phyloP scores from a whole-genome alignment of 768 basidiomycete species.

The Lenzites betulinus region DNA sequence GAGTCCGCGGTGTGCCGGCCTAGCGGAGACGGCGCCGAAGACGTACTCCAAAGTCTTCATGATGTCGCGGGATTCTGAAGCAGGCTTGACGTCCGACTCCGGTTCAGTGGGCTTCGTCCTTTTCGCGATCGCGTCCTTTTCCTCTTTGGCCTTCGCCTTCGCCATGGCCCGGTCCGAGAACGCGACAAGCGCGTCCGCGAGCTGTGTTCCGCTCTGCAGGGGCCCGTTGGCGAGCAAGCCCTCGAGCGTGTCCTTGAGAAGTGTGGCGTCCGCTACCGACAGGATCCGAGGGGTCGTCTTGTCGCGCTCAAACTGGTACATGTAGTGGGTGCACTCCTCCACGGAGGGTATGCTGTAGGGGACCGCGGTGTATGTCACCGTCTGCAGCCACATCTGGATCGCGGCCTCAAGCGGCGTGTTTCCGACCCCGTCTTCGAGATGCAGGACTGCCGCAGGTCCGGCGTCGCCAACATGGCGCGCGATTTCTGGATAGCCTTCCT shows the following conservation, averaged over 20 bases:
- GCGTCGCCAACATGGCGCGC: slow-evolving; percentile 41
- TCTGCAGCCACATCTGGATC: slow-evolving; percentile 19
- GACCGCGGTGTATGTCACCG: background rate
- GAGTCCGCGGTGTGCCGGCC: slow-evolving; percentile 13
- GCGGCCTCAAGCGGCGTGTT: slow-evolving; percentile 34
- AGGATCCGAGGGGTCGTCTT: background rate
- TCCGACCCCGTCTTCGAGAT: slow-evolving; percentile 48
- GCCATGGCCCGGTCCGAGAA: slow-evolving; percentile 23
- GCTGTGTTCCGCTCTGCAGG: slow-evolving; percentile 24
- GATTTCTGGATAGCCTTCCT: slow-evolving; percentile 37
- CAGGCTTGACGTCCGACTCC: background rate
- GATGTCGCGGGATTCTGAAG: background rate
- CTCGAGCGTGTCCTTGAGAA: slow-evolving; percentile 16
- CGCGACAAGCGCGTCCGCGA: slow-evolving; percentile 20
- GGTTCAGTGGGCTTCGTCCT: background rate
- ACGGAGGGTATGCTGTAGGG: background rate
- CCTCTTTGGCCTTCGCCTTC: background rate
- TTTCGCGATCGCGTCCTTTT: background rate
- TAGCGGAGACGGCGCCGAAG: slow-evolving; percentile 10
- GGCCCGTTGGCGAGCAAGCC: slow-evolving; percentile 19
- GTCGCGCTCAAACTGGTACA: background rate
- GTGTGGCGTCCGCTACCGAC: slow-evolving; percentile 16
- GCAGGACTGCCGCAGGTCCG: slow-evolving; percentile 41
- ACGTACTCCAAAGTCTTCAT: slow-evolving; percentile 16
- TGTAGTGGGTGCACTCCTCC: background rate